Evolutionary conservation across 2,329 filamentous ascomycete species (phyloP).

Genomic region (Phaeosphaeria sp.): DNA sequence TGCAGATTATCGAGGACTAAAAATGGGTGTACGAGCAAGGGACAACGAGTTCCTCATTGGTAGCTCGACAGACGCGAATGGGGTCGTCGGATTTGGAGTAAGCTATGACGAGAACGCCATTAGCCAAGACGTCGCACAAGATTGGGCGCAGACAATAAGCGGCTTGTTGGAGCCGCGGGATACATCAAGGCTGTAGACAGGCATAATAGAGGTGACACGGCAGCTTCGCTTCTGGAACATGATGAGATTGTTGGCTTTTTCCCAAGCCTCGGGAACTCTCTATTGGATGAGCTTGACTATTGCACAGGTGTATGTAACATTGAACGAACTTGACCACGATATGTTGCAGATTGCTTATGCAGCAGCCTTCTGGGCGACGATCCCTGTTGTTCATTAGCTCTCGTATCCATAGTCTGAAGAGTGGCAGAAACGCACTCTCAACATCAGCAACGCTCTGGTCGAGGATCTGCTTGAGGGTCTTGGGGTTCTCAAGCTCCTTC

Average conservation of each 20-base stretch:
- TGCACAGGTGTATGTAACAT: conserved; percentile 52
- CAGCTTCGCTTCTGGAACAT: conserved; percentile 12
- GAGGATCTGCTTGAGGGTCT: conserved; percentile 94
- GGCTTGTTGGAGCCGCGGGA: conserved; percentile 35
- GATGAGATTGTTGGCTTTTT: conserved; percentile 32
- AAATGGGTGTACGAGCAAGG: conserved; percentile 52
- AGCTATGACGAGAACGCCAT: conserved; percentile 52
- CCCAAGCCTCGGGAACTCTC: conserved; percentile 38
- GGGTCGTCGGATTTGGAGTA: conserved; percentile 47
- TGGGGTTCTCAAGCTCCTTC: conserved; percentile 99
- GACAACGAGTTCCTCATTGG: conserved; percentile 57
- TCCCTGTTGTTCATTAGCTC: conserved; percentile 33
- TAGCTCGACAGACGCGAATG: conserved; percentile 46
- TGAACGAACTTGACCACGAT: conserved; percentile 34
- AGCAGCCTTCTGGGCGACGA: conserved; percentile 47
- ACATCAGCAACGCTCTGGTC: conserved; percentile 95
- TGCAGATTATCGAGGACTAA: conserved; percentile 48
- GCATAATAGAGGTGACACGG: not conserved
- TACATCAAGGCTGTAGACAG: conserved; percentile 22
- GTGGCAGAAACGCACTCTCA: conserved; percentile 74
- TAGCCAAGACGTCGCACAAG: conserved; percentile 35
- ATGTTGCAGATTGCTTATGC: conserved; percentile 41
- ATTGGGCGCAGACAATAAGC: conserved; percentile 42
- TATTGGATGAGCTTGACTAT: conserved; percentile 48
- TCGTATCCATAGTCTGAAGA: conserved; percentile 11